Percentiles rank a stretch among this genome's conserved stretches.
Evolutionary conservation across 441 rosid genomes (phyloP).

Genomic region (Lepidium campestre): DNA sequence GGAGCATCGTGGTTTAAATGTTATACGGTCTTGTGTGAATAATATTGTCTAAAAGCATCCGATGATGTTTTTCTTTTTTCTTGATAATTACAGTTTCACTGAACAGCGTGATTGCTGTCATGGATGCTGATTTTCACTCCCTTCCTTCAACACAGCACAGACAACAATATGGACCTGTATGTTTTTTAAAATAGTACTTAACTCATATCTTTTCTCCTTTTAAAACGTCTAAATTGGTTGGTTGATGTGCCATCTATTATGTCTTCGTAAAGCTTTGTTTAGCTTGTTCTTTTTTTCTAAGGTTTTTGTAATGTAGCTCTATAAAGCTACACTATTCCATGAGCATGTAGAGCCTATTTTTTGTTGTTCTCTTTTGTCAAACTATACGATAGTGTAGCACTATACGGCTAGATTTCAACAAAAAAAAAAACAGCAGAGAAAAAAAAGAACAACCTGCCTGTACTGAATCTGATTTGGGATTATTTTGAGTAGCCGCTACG

Average conservation of each 20-base stretch:
- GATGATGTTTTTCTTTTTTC: conserved; percentile 5
- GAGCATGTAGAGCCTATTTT: not conserved
- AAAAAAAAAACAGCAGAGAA: not conserved
- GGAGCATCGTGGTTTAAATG: not conserved
- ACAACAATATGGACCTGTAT: conserved; percentile 98
- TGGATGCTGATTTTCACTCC: conserved; percentile 99
- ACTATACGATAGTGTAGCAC: not conserved
- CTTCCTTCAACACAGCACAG: conserved; percentile 92
- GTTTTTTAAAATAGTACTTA: conserved; percentile 35
- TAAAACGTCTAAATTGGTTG: conserved; percentile 1
- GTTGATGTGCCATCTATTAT: not conserved
- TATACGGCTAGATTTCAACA: not conserved
- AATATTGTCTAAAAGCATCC: not conserved
- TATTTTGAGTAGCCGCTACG: not conserved
- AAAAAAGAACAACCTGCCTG: not conserved
- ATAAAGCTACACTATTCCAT: not conserved
- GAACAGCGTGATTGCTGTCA: conserved; percentile 94
- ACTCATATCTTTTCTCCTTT: conserved; percentile 11
- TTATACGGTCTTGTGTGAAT: not conserved
- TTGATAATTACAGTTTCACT: conserved; percentile 69
- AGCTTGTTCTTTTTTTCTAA: not conserved
- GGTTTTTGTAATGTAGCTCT: not conserved
- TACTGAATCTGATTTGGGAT: not conserved
- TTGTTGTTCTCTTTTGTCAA: not conserved
- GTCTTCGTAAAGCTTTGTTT: not conserved